Percentiles rank a stretch among this genome's conserved stretches.
Evolutionary conservation across 208 protist species (phyloP).

Genomic region (Crithidia bombi): DNA sequence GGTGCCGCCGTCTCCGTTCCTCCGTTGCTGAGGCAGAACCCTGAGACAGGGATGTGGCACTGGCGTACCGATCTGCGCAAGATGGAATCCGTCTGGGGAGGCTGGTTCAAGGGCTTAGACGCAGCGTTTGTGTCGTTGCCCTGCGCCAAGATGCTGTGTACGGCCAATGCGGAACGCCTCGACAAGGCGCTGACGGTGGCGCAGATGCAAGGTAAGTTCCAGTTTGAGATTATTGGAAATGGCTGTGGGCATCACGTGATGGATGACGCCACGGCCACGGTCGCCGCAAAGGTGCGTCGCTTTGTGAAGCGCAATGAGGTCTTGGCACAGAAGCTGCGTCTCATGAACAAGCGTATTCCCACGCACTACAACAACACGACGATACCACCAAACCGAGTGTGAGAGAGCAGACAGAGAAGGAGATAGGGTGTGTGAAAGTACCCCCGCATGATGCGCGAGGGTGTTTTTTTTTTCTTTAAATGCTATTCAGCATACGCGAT

Average conservation of each 20-base stretch:
- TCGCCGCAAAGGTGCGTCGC: conserved; percentile 61
- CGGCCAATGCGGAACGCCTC: conserved; percentile 86
- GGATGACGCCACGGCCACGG: conserved; percentile 80
- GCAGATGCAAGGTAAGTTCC: conserved; percentile 96
- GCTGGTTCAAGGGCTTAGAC: conserved; percentile 91
- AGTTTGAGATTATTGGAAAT: conserved; percentile 88
- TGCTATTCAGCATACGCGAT: too few species aligned
- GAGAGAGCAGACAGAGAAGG: neutral
- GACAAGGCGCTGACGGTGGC: conserved; percentile 90
- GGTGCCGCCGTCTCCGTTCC: conserved; percentile 79
- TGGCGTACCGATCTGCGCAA: conserved; percentile 81
- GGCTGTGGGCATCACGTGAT: conserved; percentile 91
- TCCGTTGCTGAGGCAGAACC: conserved; percentile 51
- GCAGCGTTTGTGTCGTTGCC: conserved; percentile 75
- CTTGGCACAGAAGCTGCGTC: conserved; percentile 54
- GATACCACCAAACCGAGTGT: conserved; percentile 30
- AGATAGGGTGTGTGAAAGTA: too few species aligned
- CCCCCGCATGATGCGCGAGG: too few species aligned
- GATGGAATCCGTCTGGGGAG: conserved; percentile 74
- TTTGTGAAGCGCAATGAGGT: conserved; percentile 65
- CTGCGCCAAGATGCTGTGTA: conserved; percentile 89
- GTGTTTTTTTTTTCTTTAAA: conserved; percentile 11
- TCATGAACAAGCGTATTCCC: conserved; percentile 21
- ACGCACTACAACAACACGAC: conserved; percentile 45
- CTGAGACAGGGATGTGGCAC: conserved; percentile 37